These are phyloP conservation scores for Cladosporium velox DNA, from an alignment of 2,329 filamentous ascomycete genomes.

Conservation along the genomic window DNA sequence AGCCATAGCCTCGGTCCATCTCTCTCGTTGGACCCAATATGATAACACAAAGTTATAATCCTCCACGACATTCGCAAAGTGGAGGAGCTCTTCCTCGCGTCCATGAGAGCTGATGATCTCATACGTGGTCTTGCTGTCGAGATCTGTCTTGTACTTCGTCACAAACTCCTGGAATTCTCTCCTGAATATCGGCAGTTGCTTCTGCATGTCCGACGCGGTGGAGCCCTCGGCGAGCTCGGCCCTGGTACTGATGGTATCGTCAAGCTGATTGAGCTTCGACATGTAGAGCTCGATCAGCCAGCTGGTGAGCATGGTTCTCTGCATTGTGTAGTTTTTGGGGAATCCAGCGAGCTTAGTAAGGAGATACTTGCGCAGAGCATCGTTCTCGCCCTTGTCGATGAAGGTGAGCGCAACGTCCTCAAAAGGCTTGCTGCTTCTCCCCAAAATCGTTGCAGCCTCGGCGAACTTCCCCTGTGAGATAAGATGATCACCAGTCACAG, in stretches of 20 bases:
- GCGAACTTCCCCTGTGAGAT: slow-evolving; percentile 77
- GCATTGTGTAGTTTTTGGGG: slow-evolving; percentile 85
- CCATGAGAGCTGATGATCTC: slow-evolving; percentile 96
- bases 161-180: slow-evolving; percentile 89
- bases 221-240: slow-evolving; percentile 71
- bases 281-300: slow-evolving; percentile 97
- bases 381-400: slow-evolving; percentile 85
- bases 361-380: slow-evolving; percentile 87
- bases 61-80: slow-evolving; percentile 83
- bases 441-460: slow-evolving; percentile 88
- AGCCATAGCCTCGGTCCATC: slow-evolving; percentile 82
- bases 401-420: slow-evolving; percentile 92
- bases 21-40: slow-evolving; percentile 95
- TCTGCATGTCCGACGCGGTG: slow-evolving; percentile 64
- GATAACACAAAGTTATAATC: slow-evolving; percentile 94
- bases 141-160: slow-evolving; percentile 77
- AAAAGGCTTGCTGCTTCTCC: slow-evolving; percentile 93
- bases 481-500: slow-evolving; percentile 86
- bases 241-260: slow-evolving; percentile 89
- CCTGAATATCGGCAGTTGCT: slow-evolving; percentile 69
- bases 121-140: slow-evolving; percentile 90
- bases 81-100: slow-evolving; percentile 86
- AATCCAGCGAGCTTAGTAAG: slow-evolving; percentile 78
- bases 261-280: slow-evolving; percentile 91
- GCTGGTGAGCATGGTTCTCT: slow-evolving; percentile 89